A percentile compares a stretch with the other conserved stretches of the same genome.
Conservation (phyloP, 371 early-diverging fungal species). For the Mucor ambiguus region DNA sequence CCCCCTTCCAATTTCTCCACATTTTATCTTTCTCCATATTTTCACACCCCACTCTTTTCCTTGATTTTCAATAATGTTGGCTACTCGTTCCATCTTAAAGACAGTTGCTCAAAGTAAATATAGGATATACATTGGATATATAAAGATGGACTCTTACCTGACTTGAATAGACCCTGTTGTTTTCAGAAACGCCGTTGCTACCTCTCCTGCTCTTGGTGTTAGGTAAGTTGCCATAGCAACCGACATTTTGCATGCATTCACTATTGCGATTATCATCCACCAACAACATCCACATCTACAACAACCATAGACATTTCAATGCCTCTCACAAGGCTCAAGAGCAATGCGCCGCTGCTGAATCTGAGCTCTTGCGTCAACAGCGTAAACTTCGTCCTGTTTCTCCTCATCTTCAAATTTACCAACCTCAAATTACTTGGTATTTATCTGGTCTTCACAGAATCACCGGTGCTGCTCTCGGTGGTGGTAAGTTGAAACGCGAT, state of each 20-base stretch:
- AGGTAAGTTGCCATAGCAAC: slow-evolving; percentile 26
- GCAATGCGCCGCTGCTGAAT: slow-evolving; percentile 53
- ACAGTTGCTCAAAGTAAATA: slow-evolving; percentile 51
- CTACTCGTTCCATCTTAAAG: slow-evolving; percentile 48
- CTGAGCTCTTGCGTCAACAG: slow-evolving; percentile 59
- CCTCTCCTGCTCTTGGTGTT: slow-evolving; percentile 38
- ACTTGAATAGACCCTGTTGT: slow-evolving; percentile 35
- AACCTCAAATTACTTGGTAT: slow-evolving; percentile 87
- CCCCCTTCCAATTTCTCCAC: slow-evolving; percentile 25
- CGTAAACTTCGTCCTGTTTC: slow-evolving; percentile 80
- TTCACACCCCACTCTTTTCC: slow-evolving; percentile 30
- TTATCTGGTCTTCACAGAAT: slow-evolving; percentile 79
- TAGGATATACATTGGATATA: background rate
- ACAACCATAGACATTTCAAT: slow-evolving; percentile 41
- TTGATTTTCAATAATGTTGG: slow-evolving; percentile 38
- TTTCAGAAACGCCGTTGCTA: slow-evolving; percentile 39
- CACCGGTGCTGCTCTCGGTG: slow-evolving; percentile 80
- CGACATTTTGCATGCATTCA: background rate
- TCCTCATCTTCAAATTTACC: slow-evolving; percentile 87
- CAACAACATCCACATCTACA: background rate
- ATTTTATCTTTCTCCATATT: slow-evolving; percentile 19
- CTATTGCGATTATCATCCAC: background rate
- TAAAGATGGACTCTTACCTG: background rate
- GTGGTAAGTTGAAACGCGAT: slow-evolving; percentile 52
- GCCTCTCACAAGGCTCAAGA: slow-evolving; percentile 34